Evolutionary conservation across 257 asterid genomes (phyloP).

Genomic region (Solanum corneliomulleri): DNA sequence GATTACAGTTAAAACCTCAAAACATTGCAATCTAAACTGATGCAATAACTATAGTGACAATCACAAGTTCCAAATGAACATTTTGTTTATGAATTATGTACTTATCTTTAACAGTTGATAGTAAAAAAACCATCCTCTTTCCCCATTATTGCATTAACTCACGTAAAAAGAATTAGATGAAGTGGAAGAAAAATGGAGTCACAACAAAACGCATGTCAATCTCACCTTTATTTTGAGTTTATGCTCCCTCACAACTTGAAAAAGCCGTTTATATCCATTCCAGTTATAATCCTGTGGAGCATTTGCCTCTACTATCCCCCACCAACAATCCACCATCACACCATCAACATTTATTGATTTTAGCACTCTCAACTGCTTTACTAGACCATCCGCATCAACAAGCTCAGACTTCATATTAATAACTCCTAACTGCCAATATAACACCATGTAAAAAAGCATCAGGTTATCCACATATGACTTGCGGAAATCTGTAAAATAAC

Average conservation of each 20-base stretch:
- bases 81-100: background rate
- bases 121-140: background rate
- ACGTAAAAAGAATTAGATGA: background rate
- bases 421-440: constrained; percentile 68
- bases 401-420: constrained; percentile 86
- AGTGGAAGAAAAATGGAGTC: background rate
- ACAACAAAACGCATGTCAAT: constrained; percentile 6
- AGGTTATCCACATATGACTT: background rate
- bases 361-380: constrained; percentile 69
- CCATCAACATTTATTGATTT: constrained; percentile 75
- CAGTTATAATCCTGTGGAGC: constrained; percentile 89
- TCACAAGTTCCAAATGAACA: background rate
- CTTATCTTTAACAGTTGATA: background rate
- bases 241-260: constrained; percentile 69
- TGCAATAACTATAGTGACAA: background rate
- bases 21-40: background rate
- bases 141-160: background rate
- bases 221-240: constrained; percentile 78
- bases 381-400: constrained; percentile 73
- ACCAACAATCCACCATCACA: constrained; percentile 90
- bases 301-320: constrained; percentile 95
- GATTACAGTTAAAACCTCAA: constrained; percentile 62
- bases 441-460: background rate
- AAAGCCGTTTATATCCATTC: constrained; percentile 81
- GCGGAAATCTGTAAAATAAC: background rate